Evolutionary conservation across 208 protist genomes (phyloP).

Genomic region (Lotmaria passim): DNA sequence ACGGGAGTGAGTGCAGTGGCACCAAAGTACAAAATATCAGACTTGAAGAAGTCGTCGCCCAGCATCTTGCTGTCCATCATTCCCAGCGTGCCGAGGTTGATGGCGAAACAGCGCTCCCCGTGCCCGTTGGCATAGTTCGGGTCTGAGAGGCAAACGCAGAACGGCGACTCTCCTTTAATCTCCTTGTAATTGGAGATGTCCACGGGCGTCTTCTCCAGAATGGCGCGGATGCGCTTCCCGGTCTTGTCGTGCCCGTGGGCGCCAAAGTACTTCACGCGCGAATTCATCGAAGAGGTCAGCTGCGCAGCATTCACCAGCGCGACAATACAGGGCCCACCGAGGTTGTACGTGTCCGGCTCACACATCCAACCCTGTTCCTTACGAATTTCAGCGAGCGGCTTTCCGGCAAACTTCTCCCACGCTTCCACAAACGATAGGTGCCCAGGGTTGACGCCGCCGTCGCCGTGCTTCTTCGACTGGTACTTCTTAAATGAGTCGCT

Average conservation of each 20-base stretch:
- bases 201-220: conserved; percentile 27
- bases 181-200: conserved; percentile 21
- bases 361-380: conserved; percentile 26
- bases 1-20: conserved; percentile 28
- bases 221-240: conserved; percentile 11
- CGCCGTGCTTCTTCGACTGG: conserved; percentile 17
- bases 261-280: conserved; percentile 30
- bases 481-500: conserved; percentile 38
- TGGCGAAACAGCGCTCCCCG: conserved; percentile 40
- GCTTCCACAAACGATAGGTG: conserved; percentile 35
- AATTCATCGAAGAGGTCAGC: conserved; percentile 10
- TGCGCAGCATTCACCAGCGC: conserved; percentile 30
- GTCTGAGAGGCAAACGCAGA: conserved; percentile 28
- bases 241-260: conserved; percentile 17
- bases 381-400: conserved; percentile 27
- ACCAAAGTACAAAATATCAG: conserved; percentile 35
- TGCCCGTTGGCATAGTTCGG: conserved; percentile 30
- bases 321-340: conserved; percentile 35
- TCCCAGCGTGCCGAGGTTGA: conserved; percentile 30
- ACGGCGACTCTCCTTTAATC: conserved; percentile 17
- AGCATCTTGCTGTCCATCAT: conserved; percentile 9
- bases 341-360: conserved; percentile 27
- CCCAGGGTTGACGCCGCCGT: conserved; percentile 25
- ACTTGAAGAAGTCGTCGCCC: conserved; percentile 30
- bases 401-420: conserved; percentile 34